phyloP scores from a whole-genome alignment of 2,329 filamentous ascomycete genomes.

The Venturiaceae sp. region DNA sequence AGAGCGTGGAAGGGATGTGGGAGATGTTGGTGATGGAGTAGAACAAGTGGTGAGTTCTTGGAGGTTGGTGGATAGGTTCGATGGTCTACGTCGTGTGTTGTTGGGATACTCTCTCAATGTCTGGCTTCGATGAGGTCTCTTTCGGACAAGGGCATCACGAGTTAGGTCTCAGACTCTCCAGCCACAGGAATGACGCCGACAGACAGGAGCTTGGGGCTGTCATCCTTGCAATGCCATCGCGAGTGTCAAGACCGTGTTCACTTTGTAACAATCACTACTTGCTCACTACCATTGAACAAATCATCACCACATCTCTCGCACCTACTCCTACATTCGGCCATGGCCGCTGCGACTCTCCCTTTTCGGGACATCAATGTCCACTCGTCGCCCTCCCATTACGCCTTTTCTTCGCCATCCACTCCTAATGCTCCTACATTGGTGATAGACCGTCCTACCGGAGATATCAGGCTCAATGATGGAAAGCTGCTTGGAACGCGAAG shows the following conservation, averaged over 20 bases:
- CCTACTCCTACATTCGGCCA: background rate
- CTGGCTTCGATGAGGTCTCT: background rate
- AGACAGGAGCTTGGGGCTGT: too few species aligned
- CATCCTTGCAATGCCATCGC: too few species aligned
- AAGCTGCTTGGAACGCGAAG: constrained; percentile 67
- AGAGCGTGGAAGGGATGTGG: constrained; percentile 1
- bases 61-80: background rate
- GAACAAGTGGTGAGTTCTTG: background rate
- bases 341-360: constrained; percentile 46
- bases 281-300: too few species aligned
- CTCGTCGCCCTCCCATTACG: constrained; percentile 83
- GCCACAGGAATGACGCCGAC: background rate
- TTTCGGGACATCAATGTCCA: constrained; percentile 97
- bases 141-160: background rate
- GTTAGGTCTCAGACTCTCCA: background rate
- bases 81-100: background rate
- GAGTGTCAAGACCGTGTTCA: too few species aligned
- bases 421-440: constrained; percentile 80
- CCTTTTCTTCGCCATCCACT: constrained; percentile 91
- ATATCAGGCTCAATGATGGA: constrained; percentile 76
- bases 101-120: background rate
- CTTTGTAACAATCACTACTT: too few species aligned
- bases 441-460: constrained; percentile 84
- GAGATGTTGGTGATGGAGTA: background rate
- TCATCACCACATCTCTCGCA: background rate